These are phyloP conservation scores for Acer campestre DNA, from an alignment of 345 rosid genomes.

Conservation along the genomic window DNA sequence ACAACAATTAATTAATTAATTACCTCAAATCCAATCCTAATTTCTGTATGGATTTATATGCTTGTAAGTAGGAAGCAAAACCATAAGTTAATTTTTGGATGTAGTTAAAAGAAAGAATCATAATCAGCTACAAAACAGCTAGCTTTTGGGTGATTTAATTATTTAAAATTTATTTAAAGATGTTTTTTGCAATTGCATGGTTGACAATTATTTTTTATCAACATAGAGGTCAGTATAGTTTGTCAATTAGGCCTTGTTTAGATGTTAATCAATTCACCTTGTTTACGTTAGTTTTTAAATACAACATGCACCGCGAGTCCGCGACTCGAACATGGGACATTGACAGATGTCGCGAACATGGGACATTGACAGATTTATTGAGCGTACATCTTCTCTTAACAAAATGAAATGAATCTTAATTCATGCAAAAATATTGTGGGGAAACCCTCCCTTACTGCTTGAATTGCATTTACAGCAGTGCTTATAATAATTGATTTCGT, in stretches of 20 bases:
- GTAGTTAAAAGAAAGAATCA: neutral
- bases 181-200: neutral
- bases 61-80: neutral
- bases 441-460: no score
- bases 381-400: no score
- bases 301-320: no score
- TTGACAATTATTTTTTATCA: neutral
- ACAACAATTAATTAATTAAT: neutral
- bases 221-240: neutral
- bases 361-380: no score
- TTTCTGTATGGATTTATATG: neutral
- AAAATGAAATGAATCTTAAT: no score
- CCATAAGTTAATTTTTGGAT: neutral
- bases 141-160: neutral
- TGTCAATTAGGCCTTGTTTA: conserved; percentile 6
- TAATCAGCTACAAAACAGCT: neutral
- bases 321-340: no score
- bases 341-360: no score
- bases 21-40: neutral
- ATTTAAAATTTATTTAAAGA: neutral
- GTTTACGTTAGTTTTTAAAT: no score
- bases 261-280: no score
- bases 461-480: no score
- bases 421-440: no score
- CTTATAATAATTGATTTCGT: no score